Base-by-base conservation (phyloP, 768 basidiomycete genomes). In the Lanmaoa rubissima region DNA sequence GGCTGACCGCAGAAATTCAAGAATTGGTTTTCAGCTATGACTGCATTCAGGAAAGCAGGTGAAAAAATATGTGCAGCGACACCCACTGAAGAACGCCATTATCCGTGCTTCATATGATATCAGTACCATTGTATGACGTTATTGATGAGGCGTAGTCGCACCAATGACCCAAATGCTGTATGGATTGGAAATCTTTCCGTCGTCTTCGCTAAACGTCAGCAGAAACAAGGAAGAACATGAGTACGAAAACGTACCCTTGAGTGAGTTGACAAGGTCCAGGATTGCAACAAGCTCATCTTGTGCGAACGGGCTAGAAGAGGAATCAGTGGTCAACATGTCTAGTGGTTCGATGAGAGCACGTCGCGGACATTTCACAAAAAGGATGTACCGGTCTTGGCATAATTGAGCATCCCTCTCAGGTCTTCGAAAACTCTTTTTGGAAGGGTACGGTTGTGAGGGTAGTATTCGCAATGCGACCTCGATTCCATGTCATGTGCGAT, bases 381-480 rank as follows among this genome's bases (percentile, higher is more conserved):
- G n/a, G 7, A 32, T n/a, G n/a, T 26, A 65, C 62, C 62, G 0
- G 53, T 65, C 41, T 38, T 55, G 35, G 54, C 48, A 24, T 53
- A 53, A n/a, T 56, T 61, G 28, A 64, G 62, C 58, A 64, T 63
- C 6, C 62, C 58, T 48, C 51, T 52, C 4, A 63, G 54, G 9
- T 47, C 43, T 40, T 47, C 54, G 10, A 63, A 53, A 17, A 51
- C 53, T n/a, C n/a, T 17, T 13, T 44, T 34, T 1, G 58, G 53
- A 40, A 61, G 58, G 7, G 32, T 53, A 16, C 41, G 44, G 38
- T 40, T 40, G 11, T 64, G 47, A 1, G 54, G 58, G 10, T 65
- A 61, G 44, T 50, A 64, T 51, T 63, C 61, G 16, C 61, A 64
- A 35, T 61, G 63, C 7, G 59, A 46, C 63, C 63, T 63, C 9